Percentiles rank a stretch among this genome's conserved stretches.
Conservation (phyloP, 2,329 filamentous ascomycete genomes). For the Incumbomyces delicatus region DNA sequence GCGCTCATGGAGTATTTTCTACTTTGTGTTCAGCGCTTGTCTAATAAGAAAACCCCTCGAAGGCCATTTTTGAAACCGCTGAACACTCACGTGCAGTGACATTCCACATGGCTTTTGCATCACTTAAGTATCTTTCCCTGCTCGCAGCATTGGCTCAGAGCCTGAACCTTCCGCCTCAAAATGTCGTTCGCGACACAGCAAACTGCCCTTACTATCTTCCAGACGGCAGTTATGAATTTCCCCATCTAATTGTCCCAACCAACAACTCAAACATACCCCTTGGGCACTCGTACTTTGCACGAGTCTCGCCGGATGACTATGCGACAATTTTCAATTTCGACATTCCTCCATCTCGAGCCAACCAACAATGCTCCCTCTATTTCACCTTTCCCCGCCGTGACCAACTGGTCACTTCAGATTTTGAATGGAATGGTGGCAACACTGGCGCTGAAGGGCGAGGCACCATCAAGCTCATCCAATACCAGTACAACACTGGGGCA, state of each 20-base stretch:
- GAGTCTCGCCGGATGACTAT: constrained; percentile 24
- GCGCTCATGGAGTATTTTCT: too few species aligned
- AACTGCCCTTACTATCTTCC: constrained; percentile 6
- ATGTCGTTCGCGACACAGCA: neutral
- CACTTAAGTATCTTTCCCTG: too few species aligned
- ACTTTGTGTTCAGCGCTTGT: too few species aligned
- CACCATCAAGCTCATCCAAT: constrained; percentile 40
- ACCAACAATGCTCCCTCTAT: constrained; percentile 51
- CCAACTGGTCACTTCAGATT: constrained; percentile 49
- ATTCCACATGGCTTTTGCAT: neutral
- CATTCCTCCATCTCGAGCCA: constrained; percentile 43
- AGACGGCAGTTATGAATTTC: constrained; percentile 39
- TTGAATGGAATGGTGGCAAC: constrained; percentile 39
- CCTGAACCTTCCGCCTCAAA: neutral
- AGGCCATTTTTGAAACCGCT: too few species aligned
- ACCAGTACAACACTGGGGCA: constrained; percentile 28
- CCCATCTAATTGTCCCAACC: constrained; percentile 53
- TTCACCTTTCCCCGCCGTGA: constrained; percentile 53
- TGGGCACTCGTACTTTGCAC: constrained; percentile 45
- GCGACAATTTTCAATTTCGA: constrained; percentile 62
- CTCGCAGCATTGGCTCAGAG: neutral
- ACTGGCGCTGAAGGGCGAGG: constrained; percentile 28
- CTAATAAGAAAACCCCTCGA: too few species aligned
- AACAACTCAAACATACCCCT: constrained; percentile 41
- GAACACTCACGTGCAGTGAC: too few species aligned